A percentile compares a stretch with the other conserved stretches of the same genome.
Evolutionary conservation across 1,139 yeast genomes (phyloP).

Genomic region (Scheffersomyces stambukii): DNA sequence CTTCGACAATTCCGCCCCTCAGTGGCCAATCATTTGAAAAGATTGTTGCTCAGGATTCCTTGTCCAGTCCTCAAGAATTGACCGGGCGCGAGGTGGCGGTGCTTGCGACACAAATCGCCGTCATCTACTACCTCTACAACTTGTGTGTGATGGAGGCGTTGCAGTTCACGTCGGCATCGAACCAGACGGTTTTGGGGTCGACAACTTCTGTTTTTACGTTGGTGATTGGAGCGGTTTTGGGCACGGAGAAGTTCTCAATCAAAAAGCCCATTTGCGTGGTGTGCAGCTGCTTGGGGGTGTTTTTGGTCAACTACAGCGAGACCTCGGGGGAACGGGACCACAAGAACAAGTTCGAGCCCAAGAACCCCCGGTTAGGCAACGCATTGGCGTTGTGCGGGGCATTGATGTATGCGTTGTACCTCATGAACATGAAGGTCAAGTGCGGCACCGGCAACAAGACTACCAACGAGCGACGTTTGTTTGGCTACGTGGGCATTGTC

Average conservation of each 20-base stretch:
- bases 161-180: conserved; percentile 50
- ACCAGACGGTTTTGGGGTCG: conserved; percentile 48
- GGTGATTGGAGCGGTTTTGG: conserved; percentile 35
- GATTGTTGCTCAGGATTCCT: conserved; percentile 1
- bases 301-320: conserved; percentile 42
- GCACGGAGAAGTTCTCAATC: conserved; percentile 40
- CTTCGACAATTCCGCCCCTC: neutral
- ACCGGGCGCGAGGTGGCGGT: conserved; percentile 25
- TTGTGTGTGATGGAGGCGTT: conserved; percentile 36
- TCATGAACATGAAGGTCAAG: conserved; percentile 39
- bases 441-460: conserved; percentile 42
- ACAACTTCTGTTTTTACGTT: conserved; percentile 51
- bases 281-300: conserved; percentile 43
- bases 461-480: conserved; percentile 45
- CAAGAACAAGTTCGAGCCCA: conserved; percentile 27
- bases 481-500: conserved; percentile 44
- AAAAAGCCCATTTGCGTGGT: conserved; percentile 42
- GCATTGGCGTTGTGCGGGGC: conserved; percentile 44
- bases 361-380: conserved; percentile 44
- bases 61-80: conserved; percentile 14
- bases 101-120: conserved; percentile 36
- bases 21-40: neutral
- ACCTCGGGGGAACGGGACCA: conserved; percentile 12
- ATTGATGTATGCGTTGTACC: conserved; percentile 42
- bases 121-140: conserved; percentile 42